Conservation (phyloP, 1,284 basidiomycete genomes). For the Sporisorium scitamineum region DNA sequence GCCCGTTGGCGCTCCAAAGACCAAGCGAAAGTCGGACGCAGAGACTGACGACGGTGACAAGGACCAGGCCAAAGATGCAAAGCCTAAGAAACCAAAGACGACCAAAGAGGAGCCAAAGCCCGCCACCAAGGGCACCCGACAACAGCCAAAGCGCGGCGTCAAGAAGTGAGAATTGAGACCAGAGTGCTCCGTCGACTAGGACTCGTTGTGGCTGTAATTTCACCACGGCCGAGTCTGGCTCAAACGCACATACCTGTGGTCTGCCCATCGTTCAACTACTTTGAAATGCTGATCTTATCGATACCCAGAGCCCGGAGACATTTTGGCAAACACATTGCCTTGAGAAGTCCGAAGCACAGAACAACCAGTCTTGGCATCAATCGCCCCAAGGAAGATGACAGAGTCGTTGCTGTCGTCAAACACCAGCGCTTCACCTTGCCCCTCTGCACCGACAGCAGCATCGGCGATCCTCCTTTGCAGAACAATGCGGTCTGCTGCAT, state of each 20-base stretch:
- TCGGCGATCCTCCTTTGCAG: too few relatives aligned
- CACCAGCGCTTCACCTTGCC: too few relatives aligned
- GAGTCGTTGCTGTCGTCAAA: too few relatives aligned
- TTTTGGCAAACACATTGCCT: too few relatives aligned
- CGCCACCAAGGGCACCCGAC: conserved; percentile 23
- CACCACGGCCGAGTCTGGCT: not conserved
- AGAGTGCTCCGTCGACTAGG: too few relatives aligned
- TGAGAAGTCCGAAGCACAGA: too few relatives aligned
- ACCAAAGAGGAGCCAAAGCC: conserved; percentile 37
- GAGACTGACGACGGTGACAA: conserved; percentile 10
- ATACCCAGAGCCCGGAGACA: too few relatives aligned
- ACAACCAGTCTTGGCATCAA: too few relatives aligned
- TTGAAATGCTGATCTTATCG: not conserved
- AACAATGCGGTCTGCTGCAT: too few relatives aligned
- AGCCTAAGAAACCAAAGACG: conserved; percentile 18
- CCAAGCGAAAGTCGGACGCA: conserved; percentile 12
- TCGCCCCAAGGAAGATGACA: too few relatives aligned
- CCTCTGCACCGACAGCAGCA: too few relatives aligned
- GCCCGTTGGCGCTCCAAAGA: conserved; percentile 34
- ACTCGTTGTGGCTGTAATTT: too few relatives aligned
- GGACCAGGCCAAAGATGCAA: conserved; percentile 8
- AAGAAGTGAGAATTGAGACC: conserved; percentile 29
- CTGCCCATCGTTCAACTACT: not conserved
- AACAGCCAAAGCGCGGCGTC: conserved; percentile 45
- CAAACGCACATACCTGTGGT: not conserved